These are phyloP conservation scores for Saccharomyces hybrid DNA, from an alignment of 1,139 yeast species.

Conservation along the genomic window DNA sequence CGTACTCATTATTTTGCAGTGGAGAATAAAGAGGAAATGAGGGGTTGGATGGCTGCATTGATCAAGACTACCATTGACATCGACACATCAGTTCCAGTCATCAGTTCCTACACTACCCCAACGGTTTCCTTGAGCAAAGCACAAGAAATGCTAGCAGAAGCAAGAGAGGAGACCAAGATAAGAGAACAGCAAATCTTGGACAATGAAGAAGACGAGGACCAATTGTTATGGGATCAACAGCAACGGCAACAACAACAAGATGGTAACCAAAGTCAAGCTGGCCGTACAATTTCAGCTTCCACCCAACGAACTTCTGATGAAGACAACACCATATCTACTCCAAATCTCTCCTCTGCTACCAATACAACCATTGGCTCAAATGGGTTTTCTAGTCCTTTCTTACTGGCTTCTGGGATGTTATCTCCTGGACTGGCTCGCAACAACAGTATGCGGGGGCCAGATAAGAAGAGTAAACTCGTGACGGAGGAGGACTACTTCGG, in stretches of 20 bases:
- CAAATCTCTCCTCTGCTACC: slow-evolving; percentile 5
- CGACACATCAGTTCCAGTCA: slow-evolving; percentile 87
- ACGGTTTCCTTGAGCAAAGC: slow-evolving; percentile 84
- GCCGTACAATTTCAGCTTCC: background rate
- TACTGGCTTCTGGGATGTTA: slow-evolving; percentile 49
- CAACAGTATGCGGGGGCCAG: slow-evolving; percentile 7
- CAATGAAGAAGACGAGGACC: slow-evolving; percentile 7
- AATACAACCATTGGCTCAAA: slow-evolving; percentile 14
- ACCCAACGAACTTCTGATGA: slow-evolving; percentile 4
- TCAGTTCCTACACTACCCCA: slow-evolving; percentile 92
- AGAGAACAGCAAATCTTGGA: slow-evolving; percentile 41
- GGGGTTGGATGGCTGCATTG: slow-evolving; percentile 90
- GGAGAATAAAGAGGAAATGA: slow-evolving; percentile 83
- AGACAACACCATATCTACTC: slow-evolving; percentile 4
- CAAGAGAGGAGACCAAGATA: slow-evolving; percentile 60
- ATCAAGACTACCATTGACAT: slow-evolving; percentile 95
- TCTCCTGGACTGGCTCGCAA: slow-evolving; percentile 37
- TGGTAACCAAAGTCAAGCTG: background rate
- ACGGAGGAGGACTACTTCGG: background rate
- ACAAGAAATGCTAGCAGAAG: slow-evolving; percentile 75
- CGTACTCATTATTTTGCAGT: slow-evolving; percentile 95
- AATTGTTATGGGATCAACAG: slow-evolving; percentile 8
- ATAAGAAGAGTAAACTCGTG: background rate
- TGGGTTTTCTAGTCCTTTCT: slow-evolving; percentile 56
- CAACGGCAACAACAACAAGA: background rate